Evolutionary conservation across 805 yeast genomes (phyloP), one percentile per base, ranked within the genome.

Genomic region (Candida ulmi): DNA sequence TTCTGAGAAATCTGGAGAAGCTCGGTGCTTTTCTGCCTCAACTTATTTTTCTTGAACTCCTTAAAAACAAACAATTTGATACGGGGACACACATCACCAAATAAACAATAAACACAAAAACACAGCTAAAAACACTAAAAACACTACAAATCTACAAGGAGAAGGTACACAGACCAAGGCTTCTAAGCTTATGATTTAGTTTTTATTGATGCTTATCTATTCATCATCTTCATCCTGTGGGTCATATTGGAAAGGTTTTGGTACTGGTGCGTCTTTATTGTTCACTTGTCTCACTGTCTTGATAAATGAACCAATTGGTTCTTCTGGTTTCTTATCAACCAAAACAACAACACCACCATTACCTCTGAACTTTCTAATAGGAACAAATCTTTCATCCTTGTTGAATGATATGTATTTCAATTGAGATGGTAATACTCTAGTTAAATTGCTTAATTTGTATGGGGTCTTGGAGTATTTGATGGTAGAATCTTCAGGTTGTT

Each of bases 391-490:
- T 35, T 76, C 82, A 40, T 78, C 83, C 55, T 83, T 82, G 29
- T 70, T 62, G 58, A 91, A 88, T 4, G 95, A 72, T 38, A 93
- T 77, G 64, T 80, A 87, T 61, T 81, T 83, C 42, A 90, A 71
- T 65, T 93, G 98, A 33, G 81, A 76, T 13, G 98, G 98, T 40
- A 93, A 68, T 2, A 93, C 95, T 55, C 99, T 78, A 11, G 93
- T 74, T 74, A 91, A 68, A 58, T 93, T 93, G 28, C 72, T 72
- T 41, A 93, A 68, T 57, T 77, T 76, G 62, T 76, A 88, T 21
- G 88, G 83, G 17, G 74, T 74, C 54, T 78, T 73, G 40, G 74
- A 69, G 55, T 80, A 80, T 48, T 74, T 77, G 45, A 69, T 66
- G 34, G 71, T 64, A 44, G 50, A 55, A 21, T 57, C 61, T 25